These are phyloP conservation scores for Mortierella claussenii DNA, from an alignment of 192 early-diverging fungal genomes.

Conservation along the genomic window DNA sequence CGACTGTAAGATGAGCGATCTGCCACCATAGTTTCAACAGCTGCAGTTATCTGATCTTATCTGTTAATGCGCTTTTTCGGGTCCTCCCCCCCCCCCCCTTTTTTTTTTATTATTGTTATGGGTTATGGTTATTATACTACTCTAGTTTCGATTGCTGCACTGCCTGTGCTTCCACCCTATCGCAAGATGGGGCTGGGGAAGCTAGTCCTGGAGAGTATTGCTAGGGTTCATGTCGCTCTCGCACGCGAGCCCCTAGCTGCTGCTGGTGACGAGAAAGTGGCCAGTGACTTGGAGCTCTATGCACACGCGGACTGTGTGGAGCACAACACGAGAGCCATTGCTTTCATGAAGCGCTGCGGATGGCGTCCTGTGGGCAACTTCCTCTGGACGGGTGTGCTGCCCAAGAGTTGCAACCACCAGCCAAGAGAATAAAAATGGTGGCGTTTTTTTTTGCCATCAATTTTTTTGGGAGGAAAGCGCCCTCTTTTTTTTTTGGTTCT, in stretches of 20 bases:
- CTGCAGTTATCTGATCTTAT: too few species aligned
- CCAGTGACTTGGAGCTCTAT: too few species aligned
- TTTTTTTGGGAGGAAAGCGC: too few species aligned
- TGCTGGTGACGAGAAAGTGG: neutral
- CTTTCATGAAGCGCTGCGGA: neutral
- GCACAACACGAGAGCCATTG: neutral
- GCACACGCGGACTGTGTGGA: neutral
- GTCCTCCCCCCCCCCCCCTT: too few species aligned
- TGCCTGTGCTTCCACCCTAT: slow-evolving; percentile 37
- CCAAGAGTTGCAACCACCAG: too few species aligned
- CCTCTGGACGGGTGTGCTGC: neutral
- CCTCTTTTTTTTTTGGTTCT: neutral
- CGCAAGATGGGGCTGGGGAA: slow-evolving; percentile 33
- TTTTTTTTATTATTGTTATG: too few species aligned
- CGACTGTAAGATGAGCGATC: slow-evolving; percentile 51
- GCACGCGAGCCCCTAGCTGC: slow-evolving; percentile 14
- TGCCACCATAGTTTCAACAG: too few species aligned
- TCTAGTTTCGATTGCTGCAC: slow-evolving; percentile 33
- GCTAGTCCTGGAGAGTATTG: slow-evolving; percentile 19
- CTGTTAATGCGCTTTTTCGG: too few species aligned
- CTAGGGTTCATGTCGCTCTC: slow-evolving; percentile 9
- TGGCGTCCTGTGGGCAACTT: neutral
- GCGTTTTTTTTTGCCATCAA: neutral
- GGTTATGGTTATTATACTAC: too few species aligned
- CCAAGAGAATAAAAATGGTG: neutral